Evolutionary conservation across 2,329 filamentous ascomycete genomes (phyloP), one percentile per base, ranked within the genome.

Genomic region (Biscogniauxia mediterranea): DNA sequence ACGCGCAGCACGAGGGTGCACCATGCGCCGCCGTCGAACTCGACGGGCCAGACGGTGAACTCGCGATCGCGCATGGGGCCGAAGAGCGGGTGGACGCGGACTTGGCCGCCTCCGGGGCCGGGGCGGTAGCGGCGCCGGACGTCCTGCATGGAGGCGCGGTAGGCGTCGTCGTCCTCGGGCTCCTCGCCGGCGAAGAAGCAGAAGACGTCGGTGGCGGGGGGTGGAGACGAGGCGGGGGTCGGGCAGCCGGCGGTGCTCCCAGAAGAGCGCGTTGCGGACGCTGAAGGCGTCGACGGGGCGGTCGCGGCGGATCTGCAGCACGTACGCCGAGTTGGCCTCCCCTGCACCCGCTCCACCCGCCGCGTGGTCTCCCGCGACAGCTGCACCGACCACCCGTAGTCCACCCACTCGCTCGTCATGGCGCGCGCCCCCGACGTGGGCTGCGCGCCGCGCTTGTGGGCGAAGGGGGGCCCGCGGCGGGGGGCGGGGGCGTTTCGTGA

Each of bases 351-450:
- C 9, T 58, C 55, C 0, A 69, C 63, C 1, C 57, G 32, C 2
- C 62, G 49, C 21, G 68, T 69, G 5, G 55, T 59, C 8, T 66
- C 59, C 2, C 46, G 52, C 3, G 49, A 52, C 8, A 71, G 53
- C 1, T 64, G 49, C 20, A 61, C 62, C 2, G 67, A 65, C 70
- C 70, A 72, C 42, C 69, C 69, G 38, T 58, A 67, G 6, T 68
- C 64, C 9, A 69, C 52, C 7, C 55, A 67, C 23, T 23, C 23
- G 23, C 23, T 23, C 23, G 23, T 23, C 2, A 23, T 23, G 23
- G 23, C 23, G 23, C 23, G 23, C 2, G 23, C 23, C 2, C 23
- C 23, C 23, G 23, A 23, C 2, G 23, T 23, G 23, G 23, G 23
- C 23, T 23, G 23, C 23, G 23, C 23, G 23, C 23, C 23, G 23